These are phyloP conservation scores for Balamuthia mandrillaris DNA, from an alignment of 208 protist species.

Conservation along the genomic window DNA sequence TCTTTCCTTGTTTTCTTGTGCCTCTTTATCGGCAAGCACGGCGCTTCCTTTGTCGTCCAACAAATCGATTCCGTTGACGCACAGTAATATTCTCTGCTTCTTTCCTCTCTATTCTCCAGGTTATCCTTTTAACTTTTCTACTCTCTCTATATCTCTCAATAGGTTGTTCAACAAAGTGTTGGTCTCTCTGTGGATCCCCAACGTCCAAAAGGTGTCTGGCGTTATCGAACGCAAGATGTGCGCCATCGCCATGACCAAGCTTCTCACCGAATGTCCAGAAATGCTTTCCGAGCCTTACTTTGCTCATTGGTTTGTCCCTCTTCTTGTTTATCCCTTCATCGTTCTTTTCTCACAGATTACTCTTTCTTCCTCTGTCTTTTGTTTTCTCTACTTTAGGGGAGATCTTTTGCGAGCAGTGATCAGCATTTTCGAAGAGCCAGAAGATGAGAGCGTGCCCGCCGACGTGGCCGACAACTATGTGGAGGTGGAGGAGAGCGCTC, in stretches of 20 bases:
- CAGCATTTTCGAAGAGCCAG: not conserved
- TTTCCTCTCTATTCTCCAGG: too few species aligned
- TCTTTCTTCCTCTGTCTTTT: not conserved
- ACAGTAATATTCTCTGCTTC: too few species aligned
- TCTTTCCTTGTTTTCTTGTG: constrained; percentile 30
- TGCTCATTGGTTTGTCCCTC: not conserved
- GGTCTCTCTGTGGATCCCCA: constrained; percentile 17
- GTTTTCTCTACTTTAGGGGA: not conserved
- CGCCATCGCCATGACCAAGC: constrained; percentile 34
- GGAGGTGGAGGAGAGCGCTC: not conserved
- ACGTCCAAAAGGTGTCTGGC: constrained; percentile 33
- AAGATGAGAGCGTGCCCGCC: not conserved
- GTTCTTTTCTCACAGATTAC: not conserved
- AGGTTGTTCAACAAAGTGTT: constrained; percentile 27
- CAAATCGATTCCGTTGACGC: constrained; percentile 5
- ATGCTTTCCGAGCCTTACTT: not conserved
- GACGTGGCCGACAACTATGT: not conserved
- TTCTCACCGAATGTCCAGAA: constrained; percentile 27
- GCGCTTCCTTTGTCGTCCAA: constrained; percentile 4
- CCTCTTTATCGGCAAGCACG: constrained; percentile 33
- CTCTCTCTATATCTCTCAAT: too few species aligned
- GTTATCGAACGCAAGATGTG: constrained; percentile 26
- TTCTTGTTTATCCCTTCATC: too few species aligned
- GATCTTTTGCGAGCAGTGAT: not conserved
- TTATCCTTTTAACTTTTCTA: too few species aligned